These are phyloP conservation scores for Lizonia empirigonia DNA, from an alignment of 2,329 filamentous ascomycete species.

Conservation along the genomic window DNA sequence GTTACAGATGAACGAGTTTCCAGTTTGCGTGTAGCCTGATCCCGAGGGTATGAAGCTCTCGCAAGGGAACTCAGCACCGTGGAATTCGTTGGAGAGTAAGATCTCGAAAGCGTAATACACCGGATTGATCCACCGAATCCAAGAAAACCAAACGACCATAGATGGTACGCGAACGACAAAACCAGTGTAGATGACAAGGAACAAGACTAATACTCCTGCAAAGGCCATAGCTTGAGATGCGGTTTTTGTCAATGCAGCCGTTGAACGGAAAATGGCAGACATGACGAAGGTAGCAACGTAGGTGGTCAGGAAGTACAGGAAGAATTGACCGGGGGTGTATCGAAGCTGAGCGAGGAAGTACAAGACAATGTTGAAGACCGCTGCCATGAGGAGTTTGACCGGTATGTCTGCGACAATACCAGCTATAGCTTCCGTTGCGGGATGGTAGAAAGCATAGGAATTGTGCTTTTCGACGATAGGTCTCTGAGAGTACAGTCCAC, in stretches of 20 bases:
- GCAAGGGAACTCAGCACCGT: conserved; percentile 43
- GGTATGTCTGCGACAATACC: conserved; percentile 86
- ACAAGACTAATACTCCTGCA: conserved; percentile 63
- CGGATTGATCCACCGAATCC: conserved; percentile 68
- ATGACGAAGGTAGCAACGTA: conserved; percentile 66
- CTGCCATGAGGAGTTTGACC: conserved; percentile 72
- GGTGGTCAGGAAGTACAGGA: conserved; percentile 73
- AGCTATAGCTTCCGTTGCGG: conserved; percentile 79
- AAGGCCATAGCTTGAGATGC: conserved; percentile 62
- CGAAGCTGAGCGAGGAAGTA: conserved; percentile 87
- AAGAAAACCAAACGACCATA: conserved; percentile 54
- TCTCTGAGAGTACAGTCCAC: conserved; percentile 74
- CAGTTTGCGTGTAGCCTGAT: conserved; percentile 35
- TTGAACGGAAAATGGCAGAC: conserved; percentile 82
- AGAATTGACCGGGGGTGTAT: conserved; percentile 75
- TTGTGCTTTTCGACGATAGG: conserved; percentile 89
- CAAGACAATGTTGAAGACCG: conserved; percentile 76
- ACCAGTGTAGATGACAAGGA: conserved; percentile 69
- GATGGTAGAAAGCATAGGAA: conserved; percentile 86
- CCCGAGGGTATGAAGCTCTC: conserved; percentile 48
- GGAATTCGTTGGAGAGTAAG: conserved; percentile 75
- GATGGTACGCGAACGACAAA: conserved; percentile 70
- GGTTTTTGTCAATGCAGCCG: conserved; percentile 74
- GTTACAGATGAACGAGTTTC: conserved; percentile 47
- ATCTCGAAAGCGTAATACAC: conserved; percentile 80